phyloP scores from a whole-genome alignment of 2,329 filamentous ascomycete genomes.

The Epichloe typhina region DNA sequence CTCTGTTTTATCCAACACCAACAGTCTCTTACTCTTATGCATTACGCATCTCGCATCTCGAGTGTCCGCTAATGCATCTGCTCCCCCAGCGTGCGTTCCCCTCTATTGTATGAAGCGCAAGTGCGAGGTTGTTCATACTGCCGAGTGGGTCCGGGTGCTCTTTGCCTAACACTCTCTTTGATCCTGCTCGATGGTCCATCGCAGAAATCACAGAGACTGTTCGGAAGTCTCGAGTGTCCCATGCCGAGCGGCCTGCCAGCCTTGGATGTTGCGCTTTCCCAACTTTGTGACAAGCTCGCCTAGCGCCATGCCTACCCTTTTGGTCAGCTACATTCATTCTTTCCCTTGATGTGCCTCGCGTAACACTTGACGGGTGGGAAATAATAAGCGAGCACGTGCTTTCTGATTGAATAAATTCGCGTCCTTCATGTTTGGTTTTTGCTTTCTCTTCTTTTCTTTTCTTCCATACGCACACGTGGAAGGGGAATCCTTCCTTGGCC shows the following conservation, averaged over 20 bases:
- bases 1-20: too few species aligned
- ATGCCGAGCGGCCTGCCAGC: not conserved
- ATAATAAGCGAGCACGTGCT: slow-evolving; percentile 1
- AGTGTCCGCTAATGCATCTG: too few species aligned
- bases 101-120: not conserved
- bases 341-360: not conserved
- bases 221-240: not conserved
- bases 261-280: not conserved
- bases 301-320: not conserved
- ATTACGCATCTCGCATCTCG: too few species aligned
- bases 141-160: not conserved
- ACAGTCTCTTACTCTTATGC: too few species aligned
- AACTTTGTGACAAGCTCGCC: slow-evolving; percentile 1
- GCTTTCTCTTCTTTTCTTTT: not conserved
- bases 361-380: not conserved
- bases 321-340: slow-evolving; percentile 4
- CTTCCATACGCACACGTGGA: not conserved
- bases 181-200: not conserved
- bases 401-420: not conserved
- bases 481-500: too few species aligned
- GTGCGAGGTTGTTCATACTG: not conserved
- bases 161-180: not conserved
- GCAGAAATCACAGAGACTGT: not conserved
- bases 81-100: too few species aligned
- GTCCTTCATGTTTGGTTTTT: not conserved